Conservation (phyloP, 2,329 filamentous ascomycete genomes). For the Trichoderma harzianum region DNA sequence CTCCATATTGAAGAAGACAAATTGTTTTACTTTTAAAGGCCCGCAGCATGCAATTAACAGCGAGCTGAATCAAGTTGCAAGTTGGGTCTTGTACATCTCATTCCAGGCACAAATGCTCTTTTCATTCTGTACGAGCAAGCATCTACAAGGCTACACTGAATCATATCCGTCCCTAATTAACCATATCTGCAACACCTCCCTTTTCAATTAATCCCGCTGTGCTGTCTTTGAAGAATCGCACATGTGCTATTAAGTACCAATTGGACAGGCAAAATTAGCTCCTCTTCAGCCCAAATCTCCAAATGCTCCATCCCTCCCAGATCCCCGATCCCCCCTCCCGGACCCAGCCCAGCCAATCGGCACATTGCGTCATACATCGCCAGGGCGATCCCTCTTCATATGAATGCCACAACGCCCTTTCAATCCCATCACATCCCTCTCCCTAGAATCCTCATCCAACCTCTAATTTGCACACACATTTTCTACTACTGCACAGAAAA, state of each 20-base stretch:
- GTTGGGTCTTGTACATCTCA: too few species aligned
- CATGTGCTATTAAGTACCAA: background rate
- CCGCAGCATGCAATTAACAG: too few species aligned
- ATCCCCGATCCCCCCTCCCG: background rate
- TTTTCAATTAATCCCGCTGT: background rate
- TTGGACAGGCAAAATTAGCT: background rate
- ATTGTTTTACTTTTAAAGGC: background rate
- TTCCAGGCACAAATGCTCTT: too few species aligned
- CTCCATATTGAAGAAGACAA: too few species aligned
- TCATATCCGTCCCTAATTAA: too few species aligned
- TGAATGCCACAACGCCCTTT: background rate
- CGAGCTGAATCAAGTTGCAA: too few species aligned
- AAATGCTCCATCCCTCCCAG: background rate
- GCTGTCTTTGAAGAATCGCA: background rate
- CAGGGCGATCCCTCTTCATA: background rate
- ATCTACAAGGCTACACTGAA: background rate
- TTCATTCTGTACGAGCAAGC: too few species aligned
- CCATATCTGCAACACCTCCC: background rate
- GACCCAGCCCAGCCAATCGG: background rate
- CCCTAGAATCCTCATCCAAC: background rate
- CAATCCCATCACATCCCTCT: background rate
- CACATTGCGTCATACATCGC: slow-evolving; percentile 11
- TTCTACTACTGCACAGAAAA: background rate
- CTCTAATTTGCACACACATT: background rate
- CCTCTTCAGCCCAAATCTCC: background rate